Percentiles rank a stretch among this genome's conserved stretches.
phyloP scores from a whole-genome alignment of 257 asterid species.

The Plantago major region DNA sequence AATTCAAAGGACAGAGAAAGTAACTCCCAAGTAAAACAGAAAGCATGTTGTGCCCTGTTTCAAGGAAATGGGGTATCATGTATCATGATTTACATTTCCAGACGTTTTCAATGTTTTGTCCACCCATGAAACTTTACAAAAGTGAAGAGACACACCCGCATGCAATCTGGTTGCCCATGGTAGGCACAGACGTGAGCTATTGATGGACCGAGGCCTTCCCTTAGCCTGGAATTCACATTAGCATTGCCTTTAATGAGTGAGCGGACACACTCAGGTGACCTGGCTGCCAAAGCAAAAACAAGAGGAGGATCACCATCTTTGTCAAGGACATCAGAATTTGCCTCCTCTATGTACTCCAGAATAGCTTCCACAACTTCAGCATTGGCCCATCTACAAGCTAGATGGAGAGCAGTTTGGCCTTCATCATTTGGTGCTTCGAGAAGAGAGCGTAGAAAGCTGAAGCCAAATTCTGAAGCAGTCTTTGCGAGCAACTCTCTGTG shows the following conservation, averaged over 20 bases:
- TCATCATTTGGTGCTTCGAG: constrained; percentile 90
- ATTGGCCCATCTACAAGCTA: constrained; percentile 95
- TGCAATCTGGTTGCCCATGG: constrained; percentile 99
- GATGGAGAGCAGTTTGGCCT: constrained; percentile 97
- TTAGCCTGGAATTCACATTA: constrained; percentile 81
- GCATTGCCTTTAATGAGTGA: constrained; percentile 79
- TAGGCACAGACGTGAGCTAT: constrained; percentile 98
- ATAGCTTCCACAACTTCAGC: constrained; percentile 84
- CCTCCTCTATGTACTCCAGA: constrained; percentile 57
- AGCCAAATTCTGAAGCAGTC: constrained; percentile 41
- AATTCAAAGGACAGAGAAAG: too few relatives aligned
- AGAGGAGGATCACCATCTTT: constrained; percentile 99
- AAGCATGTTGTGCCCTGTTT: too few relatives aligned
- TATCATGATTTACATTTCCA: constrained; percentile 8
- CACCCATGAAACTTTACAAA: constrained; percentile 8
- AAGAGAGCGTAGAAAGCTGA: constrained; percentile 35
- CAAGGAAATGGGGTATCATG: not conserved
- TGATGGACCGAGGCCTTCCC: constrained; percentile 98
- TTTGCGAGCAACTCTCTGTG: constrained; percentile 71
- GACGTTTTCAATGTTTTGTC: not conserved
- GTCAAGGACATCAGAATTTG: constrained; percentile 84
- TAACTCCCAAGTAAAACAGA: too few relatives aligned
- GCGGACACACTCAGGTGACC: constrained; percentile 93
- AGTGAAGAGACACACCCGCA: constrained; percentile 63
- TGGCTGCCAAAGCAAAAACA: constrained; percentile 97